Percentiles rank a stretch among this genome's conserved stretches.
These are phyloP conservation scores for Apium graveolens DNA, from an alignment of 129 eudicot species.

Conservation along the genomic window DNA sequence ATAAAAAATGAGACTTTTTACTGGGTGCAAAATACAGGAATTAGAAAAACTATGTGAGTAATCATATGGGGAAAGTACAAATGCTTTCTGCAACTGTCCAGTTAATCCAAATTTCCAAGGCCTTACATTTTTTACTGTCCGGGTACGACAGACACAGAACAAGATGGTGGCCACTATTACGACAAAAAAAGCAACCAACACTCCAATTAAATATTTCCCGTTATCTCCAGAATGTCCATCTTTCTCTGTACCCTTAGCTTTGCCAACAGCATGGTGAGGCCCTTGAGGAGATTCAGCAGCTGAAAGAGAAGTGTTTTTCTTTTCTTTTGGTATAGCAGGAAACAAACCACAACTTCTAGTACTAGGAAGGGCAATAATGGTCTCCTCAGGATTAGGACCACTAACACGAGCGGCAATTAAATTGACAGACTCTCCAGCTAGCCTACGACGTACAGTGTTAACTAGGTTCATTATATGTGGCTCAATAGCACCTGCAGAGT, in stretches of 20 bases:
- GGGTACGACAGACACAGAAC: slow-evolving; percentile 43
- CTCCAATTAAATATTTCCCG: slow-evolving; percentile 42
- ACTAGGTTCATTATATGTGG: slow-evolving; percentile 24
- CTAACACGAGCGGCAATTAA: slow-evolving; percentile 45
- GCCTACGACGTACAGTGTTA: slow-evolving; percentile 41
- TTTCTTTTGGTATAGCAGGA: slow-evolving; percentile 51
- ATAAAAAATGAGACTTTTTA: no score
- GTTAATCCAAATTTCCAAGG: slow-evolving; percentile 88
- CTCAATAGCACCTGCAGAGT: slow-evolving; percentile 33
- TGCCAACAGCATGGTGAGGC: slow-evolving; percentile 4
- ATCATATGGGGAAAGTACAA: no score
- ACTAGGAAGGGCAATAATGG: slow-evolving; percentile 42
- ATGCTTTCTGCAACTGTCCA: slow-evolving; percentile 93
- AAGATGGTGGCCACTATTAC: slow-evolving; percentile 26
- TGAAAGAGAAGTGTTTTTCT: slow-evolving; percentile 16
- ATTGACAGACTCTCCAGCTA: slow-evolving; percentile 53
- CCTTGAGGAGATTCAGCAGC: slow-evolving; percentile 17
- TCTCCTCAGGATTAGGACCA: slow-evolving; percentile 12
- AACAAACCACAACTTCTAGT: slow-evolving; percentile 83
- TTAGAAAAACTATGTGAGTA: no score
- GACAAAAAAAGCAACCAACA: slow-evolving; percentile 32
- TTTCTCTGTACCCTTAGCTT: not conserved
- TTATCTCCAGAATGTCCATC: slow-evolving; percentile 22
- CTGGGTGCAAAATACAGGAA: no score
- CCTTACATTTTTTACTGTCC: slow-evolving; percentile 48